Percentiles rank a stretch among this genome's conserved stretches.
These are phyloP conservation scores for Lathyrus oleraceus DNA, from an alignment of 306 rosid species.

Conservation along the genomic window DNA sequence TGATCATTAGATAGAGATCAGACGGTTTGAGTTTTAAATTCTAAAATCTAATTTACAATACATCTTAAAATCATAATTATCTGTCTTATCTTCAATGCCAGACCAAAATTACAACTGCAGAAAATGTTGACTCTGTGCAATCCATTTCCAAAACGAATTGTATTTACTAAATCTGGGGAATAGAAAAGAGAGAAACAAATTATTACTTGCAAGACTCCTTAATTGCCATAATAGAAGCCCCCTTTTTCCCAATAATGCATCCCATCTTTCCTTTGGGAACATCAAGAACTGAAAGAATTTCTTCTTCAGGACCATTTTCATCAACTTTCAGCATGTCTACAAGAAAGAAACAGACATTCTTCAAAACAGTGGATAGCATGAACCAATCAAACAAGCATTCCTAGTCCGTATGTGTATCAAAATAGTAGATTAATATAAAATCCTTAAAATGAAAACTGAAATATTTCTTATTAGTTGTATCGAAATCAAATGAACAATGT, in stretches of 20 bases:
- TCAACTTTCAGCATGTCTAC: slow-evolving; percentile 58
- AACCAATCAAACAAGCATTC: slow-evolving; percentile 20
- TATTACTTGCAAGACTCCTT: slow-evolving; percentile 83
- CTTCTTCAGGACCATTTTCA: slow-evolving; percentile 70
- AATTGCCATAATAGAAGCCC: slow-evolving; percentile 76
- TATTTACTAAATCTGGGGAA: slow-evolving; percentile 30
- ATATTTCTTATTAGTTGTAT: slow-evolving; percentile 11
- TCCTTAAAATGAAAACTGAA: slow-evolving; percentile 28
- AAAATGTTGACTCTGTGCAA: not conserved
- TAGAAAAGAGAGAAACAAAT: slow-evolving; percentile 24
- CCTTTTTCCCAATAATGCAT: slow-evolving; percentile 76
- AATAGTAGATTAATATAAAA: slow-evolving; percentile 2
- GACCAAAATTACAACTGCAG: not conserved
- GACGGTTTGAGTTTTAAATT: not conserved
- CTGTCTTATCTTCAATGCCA: not conserved
- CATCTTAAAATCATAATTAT: not conserved
- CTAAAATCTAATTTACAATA: not conserved
- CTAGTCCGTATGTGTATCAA: not conserved
- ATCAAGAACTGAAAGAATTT: slow-evolving; percentile 88
- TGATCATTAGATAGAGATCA: not conserved
- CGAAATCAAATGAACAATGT: slow-evolving; percentile 26
- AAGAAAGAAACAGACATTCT: slow-evolving; percentile 27
- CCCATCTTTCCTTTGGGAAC: slow-evolving; percentile 95
- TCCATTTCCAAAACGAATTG: slow-evolving; percentile 2
- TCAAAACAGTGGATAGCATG: slow-evolving; percentile 28